These are phyloP conservation scores for Aegilops tauschii DNA, from an alignment of 176 grass and related monocot genomes.

Conservation along the genomic window DNA sequence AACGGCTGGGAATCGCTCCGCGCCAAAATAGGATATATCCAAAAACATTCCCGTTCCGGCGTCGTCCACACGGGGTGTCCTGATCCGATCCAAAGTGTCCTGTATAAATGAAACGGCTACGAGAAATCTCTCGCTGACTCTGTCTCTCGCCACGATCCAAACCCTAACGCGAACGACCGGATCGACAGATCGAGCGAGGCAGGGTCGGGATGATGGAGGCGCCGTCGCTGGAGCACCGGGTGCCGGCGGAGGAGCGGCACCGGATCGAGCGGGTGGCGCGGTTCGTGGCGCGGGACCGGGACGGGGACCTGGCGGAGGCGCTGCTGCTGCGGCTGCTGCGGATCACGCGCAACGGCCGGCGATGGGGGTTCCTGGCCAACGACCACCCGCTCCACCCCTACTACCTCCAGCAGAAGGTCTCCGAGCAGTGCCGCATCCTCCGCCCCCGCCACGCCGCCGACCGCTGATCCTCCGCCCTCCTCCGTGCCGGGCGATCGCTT, in stretches of 20 bases:
- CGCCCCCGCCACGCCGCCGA: constrained; percentile 38
- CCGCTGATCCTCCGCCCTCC: background rate
- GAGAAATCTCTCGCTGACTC: background rate
- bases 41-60: background rate
- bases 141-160: background rate
- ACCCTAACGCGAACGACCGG: background rate
- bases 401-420: constrained; percentile 75
- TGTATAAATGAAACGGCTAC: constrained; percentile 3
- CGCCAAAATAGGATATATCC: background rate
- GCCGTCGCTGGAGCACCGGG: constrained; percentile 25
- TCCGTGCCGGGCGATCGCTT: too few relatives aligned
- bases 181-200: background rate
- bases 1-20: background rate
- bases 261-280: constrained; percentile 67
- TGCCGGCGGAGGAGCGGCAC: constrained; percentile 57
- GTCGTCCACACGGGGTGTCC: too few relatives aligned
- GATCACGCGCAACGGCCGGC: constrained; percentile 62
- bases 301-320: constrained; percentile 55
- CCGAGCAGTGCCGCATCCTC: constrained; percentile 69
- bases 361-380: constrained; percentile 66
- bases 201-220: constrained; percentile 20
- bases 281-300: constrained; percentile 60
- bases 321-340: constrained; percentile 55
- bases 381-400: constrained; percentile 71
- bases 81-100: background rate